Evolutionary conservation across 495 filamentous ascomycete species (phyloP).

Genomic region (Talaromyces stipitatus): DNA sequence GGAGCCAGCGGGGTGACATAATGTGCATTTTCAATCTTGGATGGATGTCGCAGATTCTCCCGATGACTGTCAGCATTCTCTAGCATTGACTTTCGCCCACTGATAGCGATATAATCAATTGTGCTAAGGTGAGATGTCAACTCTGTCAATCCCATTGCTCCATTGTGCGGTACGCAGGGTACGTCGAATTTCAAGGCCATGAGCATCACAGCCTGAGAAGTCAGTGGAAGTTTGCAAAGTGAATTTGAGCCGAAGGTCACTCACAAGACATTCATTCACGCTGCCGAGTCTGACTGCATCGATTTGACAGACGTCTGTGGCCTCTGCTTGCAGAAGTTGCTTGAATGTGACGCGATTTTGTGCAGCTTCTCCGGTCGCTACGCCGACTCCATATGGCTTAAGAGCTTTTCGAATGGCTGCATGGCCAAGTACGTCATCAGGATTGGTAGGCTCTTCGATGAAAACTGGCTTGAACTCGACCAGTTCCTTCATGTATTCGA

Average conservation of each 20-base stretch:
- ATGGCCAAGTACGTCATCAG: slow-evolving; percentile 72
- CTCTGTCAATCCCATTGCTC: slow-evolving; percentile 70
- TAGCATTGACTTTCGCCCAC: slow-evolving; percentile 59
- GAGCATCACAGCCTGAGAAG: slow-evolving; percentile 49
- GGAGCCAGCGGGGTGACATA: slow-evolving; percentile 64
- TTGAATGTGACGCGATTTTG: slow-evolving; percentile 79
- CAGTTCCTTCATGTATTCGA: slow-evolving; percentile 65
- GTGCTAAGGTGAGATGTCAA: slow-evolving; percentile 75
- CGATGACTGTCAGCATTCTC: slow-evolving; percentile 77
- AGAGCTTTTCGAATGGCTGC: slow-evolving; percentile 63
- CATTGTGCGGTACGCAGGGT: slow-evolving; percentile 72
- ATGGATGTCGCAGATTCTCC: slow-evolving; percentile 68
- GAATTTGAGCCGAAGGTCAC: neutral
- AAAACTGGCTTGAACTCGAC: slow-evolving; percentile 73
- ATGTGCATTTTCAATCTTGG: slow-evolving; percentile 62
- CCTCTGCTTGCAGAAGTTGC: slow-evolving; percentile 58
- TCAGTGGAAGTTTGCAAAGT: neutral
- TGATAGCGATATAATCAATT: slow-evolving; percentile 71
- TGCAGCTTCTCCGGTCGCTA: slow-evolving; percentile 78
- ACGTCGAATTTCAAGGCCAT: slow-evolving; percentile 66
- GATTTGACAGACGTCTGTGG: slow-evolving; percentile 71
- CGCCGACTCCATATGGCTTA: slow-evolving; percentile 52
- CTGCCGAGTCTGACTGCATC: slow-evolving; percentile 74
- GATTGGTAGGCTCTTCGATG: slow-evolving; percentile 77
- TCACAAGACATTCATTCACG: slow-evolving; percentile 62